A percentile compares a stretch with the other conserved stretches of the same genome.
Evolutionary conservation across 768 basidiomycete genomes (phyloP).

Genomic region (Phaeotremella skinneri): DNA sequence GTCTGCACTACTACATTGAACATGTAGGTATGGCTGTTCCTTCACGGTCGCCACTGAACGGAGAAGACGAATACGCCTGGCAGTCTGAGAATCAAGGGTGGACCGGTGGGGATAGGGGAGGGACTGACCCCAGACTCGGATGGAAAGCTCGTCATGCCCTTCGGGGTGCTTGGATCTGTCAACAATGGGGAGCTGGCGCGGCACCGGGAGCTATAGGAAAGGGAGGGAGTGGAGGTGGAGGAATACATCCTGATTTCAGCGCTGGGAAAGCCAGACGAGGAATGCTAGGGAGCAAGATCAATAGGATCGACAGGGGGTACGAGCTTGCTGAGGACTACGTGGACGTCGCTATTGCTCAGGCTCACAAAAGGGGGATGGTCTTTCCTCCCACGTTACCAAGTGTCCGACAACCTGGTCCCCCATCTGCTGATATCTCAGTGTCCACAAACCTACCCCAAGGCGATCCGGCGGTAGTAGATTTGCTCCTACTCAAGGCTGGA

Average conservation of each 20-base stretch:
- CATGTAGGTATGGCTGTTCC: constrained; percentile 22
- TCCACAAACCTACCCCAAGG: constrained; percentile 12
- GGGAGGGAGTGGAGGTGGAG: constrained; percentile 1
- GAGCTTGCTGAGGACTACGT: constrained; percentile 47
- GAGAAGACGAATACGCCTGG: constrained; percentile 39
- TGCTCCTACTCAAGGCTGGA: constrained; percentile 46
- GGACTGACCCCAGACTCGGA: constrained; percentile 42
- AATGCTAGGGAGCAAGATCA: constrained; percentile 29
- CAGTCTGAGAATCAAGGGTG: constrained; percentile 39
- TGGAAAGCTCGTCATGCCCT: constrained; percentile 44
- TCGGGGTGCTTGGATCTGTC: constrained; percentile 47
- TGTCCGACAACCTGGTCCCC: constrained; percentile 10
- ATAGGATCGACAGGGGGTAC: constrained; percentile 39
- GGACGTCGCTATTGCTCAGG: constrained; percentile 39
- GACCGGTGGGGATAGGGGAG: constrained; percentile 43
- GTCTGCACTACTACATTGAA: constrained; percentile 25
- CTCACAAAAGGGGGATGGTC: constrained; percentile 31
- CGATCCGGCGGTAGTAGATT: constrained; percentile 41
- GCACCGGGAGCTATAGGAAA: constrained; percentile 23
- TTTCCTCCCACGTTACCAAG: constrained; percentile 38
- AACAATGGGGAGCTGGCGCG: constrained; percentile 41
- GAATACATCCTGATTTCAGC: constrained; percentile 27
- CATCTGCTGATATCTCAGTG: background rate
- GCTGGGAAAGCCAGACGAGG: constrained; percentile 18
- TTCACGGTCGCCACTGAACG: constrained; percentile 14